Evolutionary conservation across 495 filamentous ascomycete genomes (phyloP).

Genomic region (Parathielavia appendiculata): DNA sequence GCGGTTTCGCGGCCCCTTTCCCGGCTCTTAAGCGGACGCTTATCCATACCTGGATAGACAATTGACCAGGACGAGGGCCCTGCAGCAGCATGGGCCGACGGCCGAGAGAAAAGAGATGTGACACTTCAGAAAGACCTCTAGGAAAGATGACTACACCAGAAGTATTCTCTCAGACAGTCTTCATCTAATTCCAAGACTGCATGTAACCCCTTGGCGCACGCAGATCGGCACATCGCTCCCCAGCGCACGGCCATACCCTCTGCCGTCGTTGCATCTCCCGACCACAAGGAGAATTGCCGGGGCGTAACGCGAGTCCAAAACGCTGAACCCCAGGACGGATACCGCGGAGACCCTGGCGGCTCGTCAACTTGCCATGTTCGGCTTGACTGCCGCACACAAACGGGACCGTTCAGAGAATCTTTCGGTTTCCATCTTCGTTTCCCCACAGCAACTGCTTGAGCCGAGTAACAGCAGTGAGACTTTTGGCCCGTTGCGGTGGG

Average conservation of each 20-base stretch:
- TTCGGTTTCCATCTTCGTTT: neutral
- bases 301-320: conserved; percentile 27
- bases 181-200: neutral
- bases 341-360: conserved; percentile 22
- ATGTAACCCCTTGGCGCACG: neutral
- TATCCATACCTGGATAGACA: conserved; percentile 6
- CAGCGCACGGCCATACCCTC: neutral
- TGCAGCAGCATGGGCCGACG: conserved; percentile 5
- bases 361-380: conserved; percentile 4
- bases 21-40: conserved; percentile 3
- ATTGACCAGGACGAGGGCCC: conserved; percentile 8
- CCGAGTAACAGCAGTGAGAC: neutral
- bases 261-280: conserved; percentile 26
- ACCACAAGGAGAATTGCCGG: neutral
- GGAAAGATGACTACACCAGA: neutral
- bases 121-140: neutral
- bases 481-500: conserved; percentile 14
- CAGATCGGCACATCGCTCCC: neutral
- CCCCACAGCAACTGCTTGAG: neutral
- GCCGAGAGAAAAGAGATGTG: neutral
- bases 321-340: conserved; percentile 22
- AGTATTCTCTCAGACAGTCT: neutral
- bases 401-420: neutral
- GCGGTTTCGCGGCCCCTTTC: conserved; percentile 8
- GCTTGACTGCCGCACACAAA: no score